These are phyloP conservation scores for Picea abies DNA, from an alignment of 83 land plant genomes.

Conservation along the genomic window DNA sequence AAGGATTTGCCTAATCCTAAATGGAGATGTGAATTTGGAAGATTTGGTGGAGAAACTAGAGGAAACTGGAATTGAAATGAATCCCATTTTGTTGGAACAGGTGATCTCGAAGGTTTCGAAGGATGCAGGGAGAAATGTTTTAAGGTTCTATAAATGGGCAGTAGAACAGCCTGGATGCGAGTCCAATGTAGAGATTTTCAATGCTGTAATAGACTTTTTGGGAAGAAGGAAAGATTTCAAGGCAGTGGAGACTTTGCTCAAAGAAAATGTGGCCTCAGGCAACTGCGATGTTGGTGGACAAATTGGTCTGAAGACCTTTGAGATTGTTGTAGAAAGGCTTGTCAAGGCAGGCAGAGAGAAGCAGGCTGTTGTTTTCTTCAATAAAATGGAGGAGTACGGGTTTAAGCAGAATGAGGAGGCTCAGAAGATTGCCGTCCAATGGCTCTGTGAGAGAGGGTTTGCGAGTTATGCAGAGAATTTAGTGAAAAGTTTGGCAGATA, in stretches of 20 bases:
- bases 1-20: neutral
- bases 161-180: conserved; percentile 18
- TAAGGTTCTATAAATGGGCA: conserved; percentile 36
- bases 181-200: conserved; percentile 24
- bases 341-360: conserved; percentile 44
- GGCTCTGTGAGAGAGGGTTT: conserved; percentile 40
- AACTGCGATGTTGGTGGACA: neutral
- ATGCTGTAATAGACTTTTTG: conserved; percentile 35
- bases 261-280: conserved; percentile 19
- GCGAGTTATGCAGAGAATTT: conserved; percentile 51
- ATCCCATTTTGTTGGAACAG: neutral
- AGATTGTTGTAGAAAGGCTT: conserved; percentile 25
- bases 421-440: conserved; percentile 29
- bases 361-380: conserved; percentile 31
- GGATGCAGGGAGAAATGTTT: conserved; percentile 42
- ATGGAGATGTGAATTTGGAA: neutral
- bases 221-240: conserved; percentile 58
- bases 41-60: conserved; percentile 8
- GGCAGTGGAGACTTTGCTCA: conserved; percentile 33
- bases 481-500: conserved; percentile 39
- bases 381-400: conserved; percentile 49
- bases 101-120: conserved; percentile 18
- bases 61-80: conserved; percentile 1
- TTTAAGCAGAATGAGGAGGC: conserved; percentile 24
- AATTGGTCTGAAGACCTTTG: conserved; percentile 18